A percentile compares a stretch with the other conserved stretches of the same genome.
These are phyloP conservation scores for Paraphysoderma sedebokerense DNA, from an alignment of 371 early-diverging fungal species.

Conservation along the genomic window DNA sequence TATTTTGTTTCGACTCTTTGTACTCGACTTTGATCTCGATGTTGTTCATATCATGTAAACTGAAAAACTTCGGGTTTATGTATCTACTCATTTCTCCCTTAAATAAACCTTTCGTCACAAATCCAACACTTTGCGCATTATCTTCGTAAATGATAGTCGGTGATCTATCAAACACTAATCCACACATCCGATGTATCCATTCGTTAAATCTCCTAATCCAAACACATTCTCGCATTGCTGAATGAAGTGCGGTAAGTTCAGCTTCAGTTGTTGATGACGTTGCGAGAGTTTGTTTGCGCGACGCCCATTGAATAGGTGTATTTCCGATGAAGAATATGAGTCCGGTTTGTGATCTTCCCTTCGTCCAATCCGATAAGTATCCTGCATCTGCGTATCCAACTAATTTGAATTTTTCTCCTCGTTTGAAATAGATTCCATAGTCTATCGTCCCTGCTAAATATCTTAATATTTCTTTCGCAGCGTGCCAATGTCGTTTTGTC, in stretches of 20 bases:
- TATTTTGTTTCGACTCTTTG: no score
- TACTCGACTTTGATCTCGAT: no score
- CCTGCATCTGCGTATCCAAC: conserved; percentile 11
- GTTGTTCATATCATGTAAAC: no score
- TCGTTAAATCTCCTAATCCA: no score
- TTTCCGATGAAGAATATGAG: conserved; percentile 4
- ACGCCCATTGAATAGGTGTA: conserved; percentile 7
- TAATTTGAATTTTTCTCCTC: not conserved
- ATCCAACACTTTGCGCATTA: no score
- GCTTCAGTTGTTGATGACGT: conserved; percentile 13
- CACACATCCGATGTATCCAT: no score
- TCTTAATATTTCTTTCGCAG: conserved; percentile 3
- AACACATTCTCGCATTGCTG: conserved; percentile 4
- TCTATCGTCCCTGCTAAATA: conserved; percentile 5
- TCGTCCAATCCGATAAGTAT: conserved; percentile 2
- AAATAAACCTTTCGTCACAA: no score
- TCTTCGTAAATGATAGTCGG: no score
- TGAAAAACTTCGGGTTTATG: no score
- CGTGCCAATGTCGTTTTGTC: conserved; percentile 1
- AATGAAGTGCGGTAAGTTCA: conserved; percentile 8
- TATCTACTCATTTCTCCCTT: no score
- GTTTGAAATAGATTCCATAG: conserved; percentile 1
- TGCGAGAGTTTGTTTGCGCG: conserved; percentile 6
- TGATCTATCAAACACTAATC: no score
- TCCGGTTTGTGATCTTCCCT: conserved; percentile 6